A percentile compares a stretch with the other conserved stretches of the same genome.
Conservation (phyloP, 2,329 filamentous ascomycete species). For the Aspergillus eucalypticola region DNA sequence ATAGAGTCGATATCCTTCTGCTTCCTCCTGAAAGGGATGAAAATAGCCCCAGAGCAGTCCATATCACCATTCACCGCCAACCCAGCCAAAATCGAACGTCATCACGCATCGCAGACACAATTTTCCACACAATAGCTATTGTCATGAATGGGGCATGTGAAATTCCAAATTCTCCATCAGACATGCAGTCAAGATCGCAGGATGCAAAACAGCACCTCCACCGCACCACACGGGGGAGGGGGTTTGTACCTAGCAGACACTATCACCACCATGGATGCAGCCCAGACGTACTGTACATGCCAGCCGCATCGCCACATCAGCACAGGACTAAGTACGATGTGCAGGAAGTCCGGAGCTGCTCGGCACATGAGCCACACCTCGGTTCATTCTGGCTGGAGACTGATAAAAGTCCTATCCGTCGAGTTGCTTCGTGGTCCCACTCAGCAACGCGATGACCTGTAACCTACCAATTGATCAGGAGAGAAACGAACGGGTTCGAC, state of each 20-base stretch:
- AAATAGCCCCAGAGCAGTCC: not conserved
- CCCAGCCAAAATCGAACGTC: not conserved
- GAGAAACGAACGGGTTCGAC: not conserved
- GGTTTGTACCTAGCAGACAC: not conserved
- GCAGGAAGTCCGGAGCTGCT: not conserved
- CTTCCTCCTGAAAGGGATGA: not conserved
- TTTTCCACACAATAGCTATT: not conserved
- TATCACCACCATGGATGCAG: not conserved
- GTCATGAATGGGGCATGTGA: constrained; percentile 4
- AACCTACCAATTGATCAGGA: not conserved
- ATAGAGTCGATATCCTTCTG: not conserved
- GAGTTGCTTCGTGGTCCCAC: constrained; percentile 1
- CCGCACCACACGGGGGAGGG: not conserved
- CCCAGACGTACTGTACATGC: not conserved
- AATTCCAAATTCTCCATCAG: constrained; percentile 11
- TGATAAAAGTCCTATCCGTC: not conserved
- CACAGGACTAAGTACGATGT: not conserved
- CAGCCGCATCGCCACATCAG: constrained; percentile 3
- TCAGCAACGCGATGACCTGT: not conserved
- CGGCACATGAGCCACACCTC: constrained; percentile 4
- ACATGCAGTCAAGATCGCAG: not conserved
- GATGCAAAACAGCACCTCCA: not conserved
- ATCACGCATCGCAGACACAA: not conserved
- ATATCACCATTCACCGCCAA: not conserved
- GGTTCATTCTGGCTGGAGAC: not conserved